Evolutionary conservation across 371 early-diverging fungal species (phyloP), one percentile per base, ranked within the genome.

Genomic region (Syncephalastrum contaminatum): DNA sequence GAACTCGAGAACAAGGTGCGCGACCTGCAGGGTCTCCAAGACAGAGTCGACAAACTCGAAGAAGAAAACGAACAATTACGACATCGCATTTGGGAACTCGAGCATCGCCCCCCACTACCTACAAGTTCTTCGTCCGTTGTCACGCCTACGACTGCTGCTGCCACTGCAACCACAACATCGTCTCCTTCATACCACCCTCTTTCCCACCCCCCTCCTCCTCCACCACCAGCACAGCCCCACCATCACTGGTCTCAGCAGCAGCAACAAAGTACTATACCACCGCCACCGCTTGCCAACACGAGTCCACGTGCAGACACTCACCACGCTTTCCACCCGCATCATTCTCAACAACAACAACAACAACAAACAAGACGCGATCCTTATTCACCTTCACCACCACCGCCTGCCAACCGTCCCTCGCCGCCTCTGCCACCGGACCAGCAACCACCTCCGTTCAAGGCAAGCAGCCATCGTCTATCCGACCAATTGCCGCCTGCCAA

Each of bases 1-100:
- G 71, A 77, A 21, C 70, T 88, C n/a, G 62, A 62, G 18, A 48
- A 30, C 18, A 62, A 56, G 19, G 52, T 62, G 12, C 45, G 56
- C 2, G 57, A 62, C 21, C 44, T 62, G 47, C 62, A 62, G 57
- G 62, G 47, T 6, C 43, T 58, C 8, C 58, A 61, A 24, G 54
- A 61, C 16, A 51, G 56, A 4, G 55, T 64, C 16, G 53, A 48
- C 8, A 52, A 55, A 27, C 51, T 64, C 4, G 59, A 64, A 25
- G 52, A 58, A 55, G 56, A 54, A 22, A 64, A 64, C 43, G 64
- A 54, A 8, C 59, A 52, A 8, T 18, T 64, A 20, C 41, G 48
- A 19, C 56, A 59, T 12, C 59, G 59, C 14, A 54, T 64, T 16
- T 61, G 56, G 55, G 62, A 61, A 18, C 21, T 61, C 14, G 54